A percentile compares a stretch with the other conserved stretches of the same genome.
Conservation (phyloP, 306 rosid genomes). For the Ceratonia siliqua region DNA sequence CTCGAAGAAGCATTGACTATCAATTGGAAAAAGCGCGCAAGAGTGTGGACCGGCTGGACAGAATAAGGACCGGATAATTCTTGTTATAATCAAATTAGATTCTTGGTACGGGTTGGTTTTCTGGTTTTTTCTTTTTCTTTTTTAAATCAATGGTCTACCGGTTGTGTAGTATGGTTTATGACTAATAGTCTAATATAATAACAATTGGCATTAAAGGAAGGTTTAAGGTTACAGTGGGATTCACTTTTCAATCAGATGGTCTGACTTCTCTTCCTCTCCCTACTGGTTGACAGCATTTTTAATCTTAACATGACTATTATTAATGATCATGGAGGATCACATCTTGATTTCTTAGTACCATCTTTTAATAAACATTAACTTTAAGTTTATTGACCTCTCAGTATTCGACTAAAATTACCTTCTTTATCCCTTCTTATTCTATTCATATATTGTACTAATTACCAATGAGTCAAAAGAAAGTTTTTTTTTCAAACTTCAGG, state of each 20-base stretch:
- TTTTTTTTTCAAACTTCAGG: too few species aligned
- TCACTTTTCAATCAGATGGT: conserved; percentile 35
- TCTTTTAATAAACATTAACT: too few species aligned
- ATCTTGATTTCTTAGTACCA: too few species aligned
- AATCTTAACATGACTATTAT: too few species aligned
- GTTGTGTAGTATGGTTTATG: conserved; percentile 58
- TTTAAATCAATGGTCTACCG: conserved; percentile 41
- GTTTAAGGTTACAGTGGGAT: conserved; percentile 45
- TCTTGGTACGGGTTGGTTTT: conserved; percentile 49
- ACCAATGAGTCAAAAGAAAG: too few species aligned
- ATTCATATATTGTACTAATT: too few species aligned
- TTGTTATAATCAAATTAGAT: conserved; percentile 45
- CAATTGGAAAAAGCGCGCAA: conserved; percentile 80
- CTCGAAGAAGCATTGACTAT: conserved; percentile 76
- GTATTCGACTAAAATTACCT: too few species aligned
- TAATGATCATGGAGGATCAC: too few species aligned
- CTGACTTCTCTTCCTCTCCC: neutral
- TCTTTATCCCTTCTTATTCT: too few species aligned
- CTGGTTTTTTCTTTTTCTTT: conserved; percentile 25
- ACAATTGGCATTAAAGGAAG: conserved; percentile 43
- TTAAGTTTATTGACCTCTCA: too few species aligned
- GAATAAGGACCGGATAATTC: conserved; percentile 71
- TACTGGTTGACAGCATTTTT: too few species aligned
- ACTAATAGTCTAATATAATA: conserved; percentile 47
- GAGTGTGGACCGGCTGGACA: conserved; percentile 86